Evolutionary conservation across 2,329 filamentous ascomycete species (phyloP).

Genomic region (Neonectria ditissima): DNA sequence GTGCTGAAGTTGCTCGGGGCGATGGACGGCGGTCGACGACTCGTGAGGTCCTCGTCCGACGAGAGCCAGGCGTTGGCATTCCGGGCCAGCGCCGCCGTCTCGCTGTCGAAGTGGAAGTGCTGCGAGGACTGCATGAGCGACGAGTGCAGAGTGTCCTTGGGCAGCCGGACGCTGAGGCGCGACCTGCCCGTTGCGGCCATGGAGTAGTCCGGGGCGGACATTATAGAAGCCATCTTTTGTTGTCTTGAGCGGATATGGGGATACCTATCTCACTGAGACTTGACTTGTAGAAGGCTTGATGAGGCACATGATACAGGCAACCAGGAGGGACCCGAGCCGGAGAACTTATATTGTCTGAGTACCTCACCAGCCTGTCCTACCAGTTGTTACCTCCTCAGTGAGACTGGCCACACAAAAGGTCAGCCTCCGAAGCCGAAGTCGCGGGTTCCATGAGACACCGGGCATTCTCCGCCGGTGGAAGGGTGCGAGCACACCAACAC

Average conservation of each 20-base stretch:
- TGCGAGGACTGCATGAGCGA: slow-evolving; percentile 41
- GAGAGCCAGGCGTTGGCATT: slow-evolving; percentile 43
- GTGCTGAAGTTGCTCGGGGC: slow-evolving; percentile 40
- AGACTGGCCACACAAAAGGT: not conserved
- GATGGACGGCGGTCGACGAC: slow-evolving; percentile 39
- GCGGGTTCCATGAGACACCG: slow-evolving; percentile 23
- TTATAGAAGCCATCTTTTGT: slow-evolving; percentile 46
- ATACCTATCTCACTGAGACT: slow-evolving; percentile 12
- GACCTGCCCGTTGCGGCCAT: slow-evolving; percentile 40
- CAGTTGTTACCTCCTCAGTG: not conserved
- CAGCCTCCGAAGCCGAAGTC: slow-evolving; percentile 15
- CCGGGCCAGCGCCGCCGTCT: slow-evolving; percentile 36
- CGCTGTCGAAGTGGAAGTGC: slow-evolving; percentile 41
- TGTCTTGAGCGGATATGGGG: slow-evolving; percentile 12
- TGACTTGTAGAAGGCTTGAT: slow-evolving; percentile 22
- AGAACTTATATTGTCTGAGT: slow-evolving; percentile 18
- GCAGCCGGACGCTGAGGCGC: slow-evolving; percentile 43
- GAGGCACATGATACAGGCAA: not conserved
- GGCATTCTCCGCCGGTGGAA: slow-evolving; percentile 26
- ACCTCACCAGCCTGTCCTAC: slow-evolving; percentile 1
- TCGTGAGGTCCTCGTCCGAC: slow-evolving; percentile 38
- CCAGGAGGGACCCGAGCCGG: slow-evolving; percentile 8
- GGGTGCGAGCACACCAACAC: slow-evolving; percentile 21
- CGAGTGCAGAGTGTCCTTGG: slow-evolving; percentile 41
- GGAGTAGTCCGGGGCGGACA: slow-evolving; percentile 46